Conservation (phyloP, 306 rosid genomes). For the Vigna unguiculata region DNA sequence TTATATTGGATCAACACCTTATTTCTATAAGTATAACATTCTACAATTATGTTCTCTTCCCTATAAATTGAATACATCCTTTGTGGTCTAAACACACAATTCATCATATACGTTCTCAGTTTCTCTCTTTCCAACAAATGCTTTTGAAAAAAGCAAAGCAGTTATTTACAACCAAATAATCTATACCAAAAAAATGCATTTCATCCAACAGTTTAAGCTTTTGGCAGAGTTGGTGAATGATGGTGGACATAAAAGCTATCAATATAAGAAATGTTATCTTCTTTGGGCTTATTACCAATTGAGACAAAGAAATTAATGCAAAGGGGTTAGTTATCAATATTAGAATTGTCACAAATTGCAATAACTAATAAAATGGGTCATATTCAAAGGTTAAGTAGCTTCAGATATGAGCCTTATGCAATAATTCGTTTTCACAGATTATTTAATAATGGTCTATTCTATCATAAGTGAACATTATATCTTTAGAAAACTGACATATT, state of each 20-base stretch:
- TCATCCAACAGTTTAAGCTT: not conserved
- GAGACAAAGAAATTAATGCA: constrained; percentile 21
- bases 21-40: too few species aligned
- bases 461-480: not conserved
- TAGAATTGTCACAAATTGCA: constrained; percentile 6
- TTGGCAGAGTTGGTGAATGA: not conserved
- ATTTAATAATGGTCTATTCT: not conserved
- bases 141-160: not conserved
- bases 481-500: not conserved
- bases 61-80: too few species aligned
- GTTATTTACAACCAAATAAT: not conserved
- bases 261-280: not conserved
- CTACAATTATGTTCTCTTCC: too few species aligned
- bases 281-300: constrained; percentile 22
- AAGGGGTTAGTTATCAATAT: not conserved
- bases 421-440: not conserved
- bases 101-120: too few species aligned
- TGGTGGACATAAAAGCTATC: not conserved
- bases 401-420: constrained; percentile 2
- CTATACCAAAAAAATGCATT: not conserved
- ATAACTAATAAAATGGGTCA: not conserved
- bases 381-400: constrained; percentile 12
- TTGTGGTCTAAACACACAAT: too few species aligned
- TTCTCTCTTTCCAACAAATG: too few species aligned
- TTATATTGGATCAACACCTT: too few species aligned